Conservation (phyloP, 2,329 filamentous ascomycete genomes). For the Chalaropsis ovoidea region DNA sequence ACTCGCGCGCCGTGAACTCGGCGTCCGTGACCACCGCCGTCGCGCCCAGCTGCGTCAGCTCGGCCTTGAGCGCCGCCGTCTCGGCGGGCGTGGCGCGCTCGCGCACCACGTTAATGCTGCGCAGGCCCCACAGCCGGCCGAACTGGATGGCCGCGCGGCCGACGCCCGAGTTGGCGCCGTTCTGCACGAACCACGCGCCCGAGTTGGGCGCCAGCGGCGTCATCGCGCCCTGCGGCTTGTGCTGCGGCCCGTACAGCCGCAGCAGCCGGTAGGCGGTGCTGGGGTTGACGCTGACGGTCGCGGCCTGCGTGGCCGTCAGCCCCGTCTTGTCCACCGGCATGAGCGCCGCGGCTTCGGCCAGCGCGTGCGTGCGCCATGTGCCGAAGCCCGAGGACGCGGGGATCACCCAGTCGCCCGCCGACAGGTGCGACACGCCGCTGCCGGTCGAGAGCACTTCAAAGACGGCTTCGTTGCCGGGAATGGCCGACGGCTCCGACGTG, state of each 20-base stretch:
- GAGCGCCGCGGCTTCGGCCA: slow-evolving; percentile 48
- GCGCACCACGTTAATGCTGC: slow-evolving; percentile 81
- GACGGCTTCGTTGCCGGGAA: slow-evolving; percentile 84
- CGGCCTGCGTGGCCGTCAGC: slow-evolving; percentile 65
- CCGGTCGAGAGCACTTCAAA: slow-evolving; percentile 76
- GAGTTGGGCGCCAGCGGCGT: slow-evolving; percentile 38
- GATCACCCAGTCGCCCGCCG: slow-evolving; percentile 86
- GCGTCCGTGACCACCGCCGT: slow-evolving; percentile 48
- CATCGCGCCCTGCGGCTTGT: slow-evolving; percentile 38
- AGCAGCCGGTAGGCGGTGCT: slow-evolving; percentile 93
- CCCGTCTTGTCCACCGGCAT: slow-evolving; percentile 62
- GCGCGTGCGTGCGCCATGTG: slow-evolving; percentile 88
- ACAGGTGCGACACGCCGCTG: slow-evolving; percentile 43
- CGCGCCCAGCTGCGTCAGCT: slow-evolving; percentile 46
- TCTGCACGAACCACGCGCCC: slow-evolving; percentile 90
- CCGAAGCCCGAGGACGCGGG: slow-evolving; percentile 75
- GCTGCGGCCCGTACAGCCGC: slow-evolving; percentile 53
- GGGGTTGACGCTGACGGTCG: slow-evolving; percentile 84
- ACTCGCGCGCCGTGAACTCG: slow-evolving; percentile 48
- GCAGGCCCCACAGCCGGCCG: slow-evolving; percentile 72
- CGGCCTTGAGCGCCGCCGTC: slow-evolving; percentile 49
- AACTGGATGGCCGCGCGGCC: slow-evolving; percentile 87
- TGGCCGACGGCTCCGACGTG: slow-evolving; percentile 63
- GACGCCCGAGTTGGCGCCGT: slow-evolving; percentile 90
- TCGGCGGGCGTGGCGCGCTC: slow-evolving; percentile 55